phyloP scores from a whole-genome alignment of 345 rosid genomes.

The Populus davidiana region DNA sequence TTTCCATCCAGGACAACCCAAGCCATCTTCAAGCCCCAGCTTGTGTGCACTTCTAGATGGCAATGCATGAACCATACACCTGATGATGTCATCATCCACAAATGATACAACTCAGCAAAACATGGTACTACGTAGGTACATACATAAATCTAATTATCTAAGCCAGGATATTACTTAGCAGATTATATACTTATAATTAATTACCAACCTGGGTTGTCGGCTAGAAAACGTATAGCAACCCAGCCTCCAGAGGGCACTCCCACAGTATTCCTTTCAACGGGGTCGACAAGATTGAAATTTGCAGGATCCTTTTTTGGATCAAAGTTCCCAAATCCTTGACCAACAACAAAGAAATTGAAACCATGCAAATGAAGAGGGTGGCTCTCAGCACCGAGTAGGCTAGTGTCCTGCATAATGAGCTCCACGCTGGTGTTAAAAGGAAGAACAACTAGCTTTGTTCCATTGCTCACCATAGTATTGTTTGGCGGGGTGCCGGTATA shows the following conservation, averaged over 20 bases:
- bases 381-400: slow-evolving; percentile 9
- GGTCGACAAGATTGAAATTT: slow-evolving; percentile 15
- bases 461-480: slow-evolving; percentile 15
- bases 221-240: slow-evolving; percentile 17
- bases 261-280: slow-evolving; percentile 17
- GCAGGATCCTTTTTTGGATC: slow-evolving; percentile 3
- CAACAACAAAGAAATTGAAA: slow-evolving; percentile 16
- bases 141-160: neutral
- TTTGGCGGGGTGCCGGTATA: slow-evolving; percentile 16
- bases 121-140: neutral
- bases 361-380: slow-evolving; percentile 20
- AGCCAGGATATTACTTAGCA: neutral
- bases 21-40: slow-evolving; percentile 17
- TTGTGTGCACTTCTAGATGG: slow-evolving; percentile 16
- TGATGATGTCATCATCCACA: neutral
- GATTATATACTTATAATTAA: neutral
- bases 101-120: neutral
- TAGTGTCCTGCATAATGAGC: slow-evolving; percentile 19
- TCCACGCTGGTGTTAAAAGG: slow-evolving; percentile 15
- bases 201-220: slow-evolving; percentile 19
- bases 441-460: slow-evolving; percentile 11
- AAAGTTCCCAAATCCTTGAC: slow-evolving; percentile 19
- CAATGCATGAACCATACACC: slow-evolving; percentile 20
- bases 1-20: slow-evolving; percentile 14
- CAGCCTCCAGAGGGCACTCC: slow-evolving; percentile 20